Base-by-base conservation (phyloP, 768 basidiomycete species). In the Xerocomus potaroensis region DNA sequence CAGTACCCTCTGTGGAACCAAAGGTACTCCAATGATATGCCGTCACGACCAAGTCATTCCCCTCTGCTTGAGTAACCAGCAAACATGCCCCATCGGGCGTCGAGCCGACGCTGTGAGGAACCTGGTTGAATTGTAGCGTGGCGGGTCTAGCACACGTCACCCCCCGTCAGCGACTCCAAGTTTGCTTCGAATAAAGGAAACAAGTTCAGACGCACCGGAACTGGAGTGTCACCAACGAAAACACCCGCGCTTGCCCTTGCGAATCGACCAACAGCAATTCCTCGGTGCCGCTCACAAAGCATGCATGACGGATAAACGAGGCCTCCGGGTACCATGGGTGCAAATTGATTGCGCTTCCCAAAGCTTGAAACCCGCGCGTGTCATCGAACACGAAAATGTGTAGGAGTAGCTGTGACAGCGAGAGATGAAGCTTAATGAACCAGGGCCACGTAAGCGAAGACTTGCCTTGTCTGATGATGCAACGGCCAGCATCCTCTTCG, bases 11-110 rank as follows among this genome's bases (percentile, higher is more conserved):
- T 0, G 69, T 63, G 0, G 75, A 72, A 3, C 80, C 81, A 49
- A 83, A 80, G 1, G 77, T 77, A 8, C 62, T 65, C 76, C 75
- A 80, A 53, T 82, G 82, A 52, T 75, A 79, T 0, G 72, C 72
- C 3, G n/a, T 27, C n/a, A 40, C 38, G 8, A 4, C 19, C 35
- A 60, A 22, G 40, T 32, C 37, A 30, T 3, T 47, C 24, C 19
- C 51, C 24, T 54, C 43, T 2, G 43, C 43, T 31, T 70, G 63
- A 5, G 66, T 50, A 2, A 68, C 58, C 15, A 81, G 30, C 16
- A 82, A 57, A 52, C 78, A 81, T 16, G 80, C 67, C 0, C 77
- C 79, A 51, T 81, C 80, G 0, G 80, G 77, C 1, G 80, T 72
- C 1, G 77, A 72, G 54, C 65, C 16, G 51, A 58, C 12, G 36